Evolutionary conservation across 371 early-diverging fungal genomes (phyloP), one percentile per base, ranked within the genome.

Genomic region (Mucor circinelloides): DNA sequence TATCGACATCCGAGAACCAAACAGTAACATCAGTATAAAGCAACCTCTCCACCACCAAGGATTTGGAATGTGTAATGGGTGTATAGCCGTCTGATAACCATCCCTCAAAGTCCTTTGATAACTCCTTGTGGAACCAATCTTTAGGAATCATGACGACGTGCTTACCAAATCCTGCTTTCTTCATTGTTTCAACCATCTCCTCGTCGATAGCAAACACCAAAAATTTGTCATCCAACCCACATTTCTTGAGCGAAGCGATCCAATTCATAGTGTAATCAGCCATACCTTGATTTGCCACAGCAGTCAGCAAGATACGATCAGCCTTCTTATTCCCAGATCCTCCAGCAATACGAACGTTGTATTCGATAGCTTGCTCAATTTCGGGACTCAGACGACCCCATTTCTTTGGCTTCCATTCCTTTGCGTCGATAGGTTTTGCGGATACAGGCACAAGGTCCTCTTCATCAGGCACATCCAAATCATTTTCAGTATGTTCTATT

Each of bases 1-100:
- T 81, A 62, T 83, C 84, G 6, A 83, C 84, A 63, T 83, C 84
- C 8, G 78, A 78, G 59, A 83, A 83, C 84, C 81, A 80, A 6
- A 83, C 84, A 7, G 81, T 83, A 17, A 75, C 69, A 30, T 40
- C 68, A 1, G 76, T 64, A 50, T 78, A 75, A 2, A 78, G 48
- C 21, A 78, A 64, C 7, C 79, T 48, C 28, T 78, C 79, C 0
- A 78, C 79, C 3, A 78, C 79, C n/a, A 78, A 38, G 7, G 79
- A 70, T 12, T 78, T 78, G 32, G 76, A 44, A 25, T 78, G 76
- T 0, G 79, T 78, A 31, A 78, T 78, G 9, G 79, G 76, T 23
- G 73, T 70, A 36, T 78, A 78, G 6, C 72, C 73, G 15, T 56
- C 55, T 9, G 71, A 71, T 42, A 61, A 30, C 76, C 76, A 78